A percentile compares a stretch with the other conserved stretches of the same genome.
Evolutionary conservation across 768 basidiomycete genomes (phyloP).

Genomic region (Mycena haematopus): DNA sequence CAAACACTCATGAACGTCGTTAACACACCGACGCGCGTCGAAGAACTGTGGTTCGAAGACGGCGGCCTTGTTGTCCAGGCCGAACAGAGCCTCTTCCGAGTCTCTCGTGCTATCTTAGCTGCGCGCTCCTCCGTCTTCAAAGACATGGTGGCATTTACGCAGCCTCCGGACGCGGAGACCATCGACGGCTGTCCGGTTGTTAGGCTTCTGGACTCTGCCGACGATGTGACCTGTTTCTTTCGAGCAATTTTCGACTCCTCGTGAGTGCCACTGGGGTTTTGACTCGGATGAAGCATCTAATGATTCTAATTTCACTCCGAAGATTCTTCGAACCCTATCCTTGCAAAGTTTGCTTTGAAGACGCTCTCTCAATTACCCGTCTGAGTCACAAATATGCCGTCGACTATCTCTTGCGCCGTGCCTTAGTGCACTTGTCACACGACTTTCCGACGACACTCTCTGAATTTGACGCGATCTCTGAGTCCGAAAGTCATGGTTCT

Average conservation of each 20-base stretch:
- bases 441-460: constrained; percentile 6
- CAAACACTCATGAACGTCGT: constrained; percentile 3
- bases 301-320: no score
- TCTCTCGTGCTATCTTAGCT: constrained; percentile 34
- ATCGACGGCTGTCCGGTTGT: constrained; percentile 36
- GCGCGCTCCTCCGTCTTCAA: constrained; percentile 33
- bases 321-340: constrained; percentile 22
- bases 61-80: constrained; percentile 36
- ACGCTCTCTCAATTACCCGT: neutral
- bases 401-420: constrained; percentile 22
- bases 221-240: constrained; percentile 12
- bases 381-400: constrained; percentile 24
- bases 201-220: constrained; percentile 28
- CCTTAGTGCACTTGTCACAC: constrained; percentile 18
- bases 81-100: constrained; percentile 33
- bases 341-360: neutral
- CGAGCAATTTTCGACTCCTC: constrained; percentile 6
- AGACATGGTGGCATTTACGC: constrained; percentile 32
- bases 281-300: no score
- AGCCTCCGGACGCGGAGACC: constrained; percentile 21
- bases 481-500: no score
- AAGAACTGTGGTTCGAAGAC: constrained; percentile 35
- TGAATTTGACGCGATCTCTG: neutral
- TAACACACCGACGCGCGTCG: constrained; percentile 2
- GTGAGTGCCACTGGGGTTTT: no score